Base-by-base conservation (phyloP, 352 stramenopile genomes). In the Blastocystis sp. region DNA sequence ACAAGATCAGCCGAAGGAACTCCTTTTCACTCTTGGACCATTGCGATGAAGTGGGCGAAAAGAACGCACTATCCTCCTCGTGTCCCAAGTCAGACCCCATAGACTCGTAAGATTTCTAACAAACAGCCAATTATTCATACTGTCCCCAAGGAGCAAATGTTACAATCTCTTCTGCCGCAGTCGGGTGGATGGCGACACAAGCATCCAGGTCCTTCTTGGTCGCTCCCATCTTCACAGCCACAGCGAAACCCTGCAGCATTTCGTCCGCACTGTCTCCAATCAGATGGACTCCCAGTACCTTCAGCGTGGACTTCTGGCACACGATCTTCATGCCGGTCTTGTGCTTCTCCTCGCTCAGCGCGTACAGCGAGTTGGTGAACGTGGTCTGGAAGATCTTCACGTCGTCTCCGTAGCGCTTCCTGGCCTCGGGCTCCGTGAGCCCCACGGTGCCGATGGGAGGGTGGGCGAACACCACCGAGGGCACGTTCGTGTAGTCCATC, bases 221-320 rank as follows among this genome's bases (percentile, higher is more conserved):
- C 5, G 95, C 95, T 61, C 95, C 95, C 94, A 98, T 98, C 91
- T 98, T 99, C 90, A 98, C 94, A 3, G 97, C 96, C 3, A 98
- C 95, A 45, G 93, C 97, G 90, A 98, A 98, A 87, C 96, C 96
- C 92, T 99, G 96, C 68, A 98, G 93, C 94, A 98, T 98, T 92
- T 99, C 97, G 91, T 98, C 96, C 2, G 94, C 94, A 62, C 93
- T 94, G 64, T 96, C 93, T 76, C 95, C 96, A 82, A 97, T 94
- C 55, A 98, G 92, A 92, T 99, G 96, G 1, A 98, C 91, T 53
- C 97, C 96, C 53, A 99, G 95, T 37, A 99, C 96, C 18, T 92
- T 93, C 68, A 95, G 91, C 43, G 41, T 91, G 26, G 41, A 90
- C 66, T 45, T 90, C 68, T 70, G 69, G n/a, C 53, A 76, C 45